phyloP scores from a whole-genome alignment of 2,329 filamentous ascomycete species.

The Pleochaeta shiraiana region DNA sequence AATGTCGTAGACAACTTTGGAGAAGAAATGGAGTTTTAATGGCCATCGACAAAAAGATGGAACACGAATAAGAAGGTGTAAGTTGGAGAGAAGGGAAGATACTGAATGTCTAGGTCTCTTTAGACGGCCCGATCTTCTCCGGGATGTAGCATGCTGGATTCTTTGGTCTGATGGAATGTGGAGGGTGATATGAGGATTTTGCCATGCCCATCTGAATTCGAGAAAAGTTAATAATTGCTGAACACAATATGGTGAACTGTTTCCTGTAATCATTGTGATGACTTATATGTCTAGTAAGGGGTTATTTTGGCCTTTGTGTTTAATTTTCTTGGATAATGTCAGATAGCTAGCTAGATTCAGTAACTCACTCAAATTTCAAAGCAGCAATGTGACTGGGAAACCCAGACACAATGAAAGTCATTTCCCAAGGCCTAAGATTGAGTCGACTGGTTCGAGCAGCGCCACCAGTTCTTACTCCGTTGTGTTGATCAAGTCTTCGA shows the following conservation, averaged over 20 bases:
- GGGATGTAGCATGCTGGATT: constrained; percentile 29
- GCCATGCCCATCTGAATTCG: constrained; percentile 60
- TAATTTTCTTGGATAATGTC: no score
- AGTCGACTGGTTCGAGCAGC: constrained; percentile 50
- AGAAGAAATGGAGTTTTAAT: constrained; percentile 59
- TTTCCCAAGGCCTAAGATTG: constrained; percentile 68
- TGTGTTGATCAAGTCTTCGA: constrained; percentile 74
- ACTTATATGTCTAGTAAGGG: no score
- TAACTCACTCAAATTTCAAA: constrained; percentile 70
- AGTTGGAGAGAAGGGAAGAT: constrained; percentile 49
- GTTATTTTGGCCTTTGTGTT: no score
- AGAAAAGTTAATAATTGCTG: no score
- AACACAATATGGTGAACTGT: no score
- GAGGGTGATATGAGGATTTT: constrained; percentile 59
- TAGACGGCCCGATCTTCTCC: constrained; percentile 31
- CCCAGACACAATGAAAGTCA: constrained; percentile 66
- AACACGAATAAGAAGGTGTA: constrained; percentile 61
- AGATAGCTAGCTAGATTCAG: not conserved
- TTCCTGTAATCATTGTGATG: no score
- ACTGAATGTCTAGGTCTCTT: constrained; percentile 37
- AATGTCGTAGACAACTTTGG: constrained; percentile 39
- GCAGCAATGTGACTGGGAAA: constrained; percentile 77
- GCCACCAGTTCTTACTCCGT: constrained; percentile 63
- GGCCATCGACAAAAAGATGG: constrained; percentile 71
- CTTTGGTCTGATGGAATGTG: constrained; percentile 48